These are phyloP conservation scores for Truncatella angustata DNA, from an alignment of 2,329 filamentous ascomycete species.

Conservation along the genomic window DNA sequence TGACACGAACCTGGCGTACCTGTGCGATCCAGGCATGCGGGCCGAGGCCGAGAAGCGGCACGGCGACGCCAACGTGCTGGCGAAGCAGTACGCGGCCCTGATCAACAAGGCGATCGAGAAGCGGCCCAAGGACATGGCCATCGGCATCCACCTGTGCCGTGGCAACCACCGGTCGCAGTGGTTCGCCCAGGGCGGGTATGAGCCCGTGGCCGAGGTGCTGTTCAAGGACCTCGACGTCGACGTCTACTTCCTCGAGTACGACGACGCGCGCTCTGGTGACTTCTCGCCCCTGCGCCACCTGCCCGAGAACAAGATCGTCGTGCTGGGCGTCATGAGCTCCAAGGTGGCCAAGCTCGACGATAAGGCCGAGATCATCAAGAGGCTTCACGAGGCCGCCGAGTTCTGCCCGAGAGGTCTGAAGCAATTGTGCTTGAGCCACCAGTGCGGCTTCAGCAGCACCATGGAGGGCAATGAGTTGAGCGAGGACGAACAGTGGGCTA, in stretches of 20 bases:
- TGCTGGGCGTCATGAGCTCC: conserved; percentile 53
- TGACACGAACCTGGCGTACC: conserved; percentile 59
- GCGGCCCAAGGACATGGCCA: conserved; percentile 51
- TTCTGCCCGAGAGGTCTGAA: conserved; percentile 51
- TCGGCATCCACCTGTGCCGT: conserved; percentile 56
- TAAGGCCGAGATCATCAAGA: conserved; percentile 34
- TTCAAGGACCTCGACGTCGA: conserved; percentile 57
- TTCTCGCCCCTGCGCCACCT: conserved; percentile 54
- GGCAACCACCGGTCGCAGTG: conserved; percentile 57
- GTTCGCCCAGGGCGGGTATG: conserved; percentile 58
- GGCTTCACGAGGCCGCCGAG: conserved; percentile 43
- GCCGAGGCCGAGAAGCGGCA: conserved; percentile 50
- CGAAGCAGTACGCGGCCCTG: conserved; percentile 50
- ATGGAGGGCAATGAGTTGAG: conserved; percentile 55
- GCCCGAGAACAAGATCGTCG: conserved; percentile 52
- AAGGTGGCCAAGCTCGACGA: conserved; percentile 58
- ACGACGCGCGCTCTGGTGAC: conserved; percentile 54
- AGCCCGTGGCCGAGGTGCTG: conserved; percentile 55
- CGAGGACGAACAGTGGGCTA: conserved; percentile 58
- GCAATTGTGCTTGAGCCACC: conserved; percentile 55
- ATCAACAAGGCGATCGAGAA: conserved; percentile 54
- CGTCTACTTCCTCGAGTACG: conserved; percentile 59
- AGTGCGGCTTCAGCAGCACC: conserved; percentile 57
- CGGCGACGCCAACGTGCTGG: conserved; percentile 46
- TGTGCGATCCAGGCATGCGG: conserved; percentile 56